Conservation (phyloP, 306 rosid species). For the Cotoneaster glaucophyllus region DNA sequence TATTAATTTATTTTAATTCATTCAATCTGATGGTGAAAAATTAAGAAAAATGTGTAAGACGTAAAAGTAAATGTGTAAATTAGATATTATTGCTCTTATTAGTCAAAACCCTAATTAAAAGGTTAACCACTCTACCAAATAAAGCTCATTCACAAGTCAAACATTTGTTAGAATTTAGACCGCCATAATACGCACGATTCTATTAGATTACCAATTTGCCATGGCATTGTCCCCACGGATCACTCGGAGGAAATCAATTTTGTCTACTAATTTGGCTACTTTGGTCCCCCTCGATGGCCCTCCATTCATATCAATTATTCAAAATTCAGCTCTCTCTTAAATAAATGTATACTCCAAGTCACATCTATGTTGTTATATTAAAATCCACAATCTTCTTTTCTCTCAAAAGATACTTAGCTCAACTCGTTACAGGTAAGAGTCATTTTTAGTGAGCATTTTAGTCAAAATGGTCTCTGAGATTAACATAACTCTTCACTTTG, state of each 20-base stretch:
- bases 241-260: not conserved
- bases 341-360: not conserved
- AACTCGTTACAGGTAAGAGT: too few relatives aligned
- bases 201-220: not conserved
- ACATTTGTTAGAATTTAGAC: not conserved
- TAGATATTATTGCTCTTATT: not conserved
- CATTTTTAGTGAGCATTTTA: too few relatives aligned
- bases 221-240: not conserved
- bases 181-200: not conserved
- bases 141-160: not conserved
- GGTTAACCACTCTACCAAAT: not conserved
- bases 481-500: too few relatives aligned
- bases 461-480: too few relatives aligned
- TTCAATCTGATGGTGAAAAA: too few relatives aligned
- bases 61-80: too few relatives aligned
- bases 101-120: not conserved
- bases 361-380: not conserved
- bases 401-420: not conserved
- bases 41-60: too few relatives aligned
- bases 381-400: not conserved
- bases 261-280: slow-evolving; percentile 23
- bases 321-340: slow-evolving; percentile 4
- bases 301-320: slow-evolving; percentile 4
- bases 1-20: too few relatives aligned
- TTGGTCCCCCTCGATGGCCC: slow-evolving; percentile 1